Base-by-base conservation (phyloP, 768 basidiomycete genomes). In the Macrolepiota fuliginosa region DNA sequence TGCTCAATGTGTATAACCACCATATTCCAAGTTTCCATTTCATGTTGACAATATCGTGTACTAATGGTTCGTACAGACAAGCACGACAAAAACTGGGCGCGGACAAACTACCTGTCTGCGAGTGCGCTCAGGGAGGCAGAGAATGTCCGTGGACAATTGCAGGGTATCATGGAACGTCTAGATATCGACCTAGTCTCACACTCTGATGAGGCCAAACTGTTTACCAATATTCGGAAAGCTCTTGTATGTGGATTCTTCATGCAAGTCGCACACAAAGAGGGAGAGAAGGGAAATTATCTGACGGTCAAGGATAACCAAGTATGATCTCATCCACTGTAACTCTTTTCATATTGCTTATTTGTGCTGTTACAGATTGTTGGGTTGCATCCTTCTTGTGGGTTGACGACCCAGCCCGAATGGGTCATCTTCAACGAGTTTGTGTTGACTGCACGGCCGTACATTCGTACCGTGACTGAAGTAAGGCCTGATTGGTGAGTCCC, bases 291-390 rank as follows among this genome's bases (percentile, higher is more conserved):
- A 2, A 83, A 81, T 58, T 98, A 99, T 70, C 63, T 89, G 64
- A 99, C 96, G 0, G 88, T 97, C 62, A 98, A 98, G 76, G 96
- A 99, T 72, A 91, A 96, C 66, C 96, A 97, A 78, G 91, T 86
- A 64, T 25, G 19, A 83, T 70, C 19, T 37, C 58, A 27, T 45
- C 4, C 56, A 27, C 45, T 3, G 55, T 24, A 32, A 32, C 1
- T 25, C 10, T 5, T 45, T 54, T 1, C 17, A 11, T n/a, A 46
- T 29, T 25, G 25, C 35, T 1, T 40, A 22, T 2, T 51, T 11
- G 4, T 22, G 7, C 37, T 25, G 10, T 46, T 64, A 2, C 61
- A 86, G 85, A 80, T 88, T 42, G 92, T 92, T 7, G 77, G 77
- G 1, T 75, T 94, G 15, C 94, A 96, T 71, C 90, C 94, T 4